phyloP scores from a whole-genome alignment of 352 stramenopile genomes.

The Pythium dissimile region DNA sequence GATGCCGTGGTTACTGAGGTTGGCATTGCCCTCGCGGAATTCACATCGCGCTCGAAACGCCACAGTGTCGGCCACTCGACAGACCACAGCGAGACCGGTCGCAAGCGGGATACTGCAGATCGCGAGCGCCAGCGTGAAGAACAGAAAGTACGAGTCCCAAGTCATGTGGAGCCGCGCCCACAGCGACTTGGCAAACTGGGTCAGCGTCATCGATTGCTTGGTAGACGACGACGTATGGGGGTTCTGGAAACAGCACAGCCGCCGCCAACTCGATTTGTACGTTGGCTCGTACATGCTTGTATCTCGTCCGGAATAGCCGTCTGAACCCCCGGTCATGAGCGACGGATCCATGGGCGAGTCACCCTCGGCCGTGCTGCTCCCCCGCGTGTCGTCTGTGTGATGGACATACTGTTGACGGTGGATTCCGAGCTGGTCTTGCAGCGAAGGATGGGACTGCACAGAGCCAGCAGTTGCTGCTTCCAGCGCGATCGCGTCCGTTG shows the following conservation, averaged over 20 bases:
- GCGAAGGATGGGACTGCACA: conserved; percentile 4
- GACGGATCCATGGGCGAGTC: conserved; percentile 4
- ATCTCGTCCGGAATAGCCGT: conserved; percentile 9
- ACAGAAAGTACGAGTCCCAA: conserved; percentile 74
- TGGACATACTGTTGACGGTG: conserved; percentile 16
- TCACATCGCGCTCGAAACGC: conserved; percentile 44
- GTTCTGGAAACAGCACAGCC: conserved; percentile 7
- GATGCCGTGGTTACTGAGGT: conserved; percentile 18
- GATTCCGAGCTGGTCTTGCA: conserved; percentile 11
- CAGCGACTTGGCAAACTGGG: conserved; percentile 32
- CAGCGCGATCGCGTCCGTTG: conserved; percentile 11
- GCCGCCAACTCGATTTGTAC: not conserved
- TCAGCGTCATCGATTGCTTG: conserved; percentile 12
- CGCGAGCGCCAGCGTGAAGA: conserved; percentile 46
- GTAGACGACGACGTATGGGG: not conserved
- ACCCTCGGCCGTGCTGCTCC: not conserved
- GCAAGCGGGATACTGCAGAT: conserved; percentile 47
- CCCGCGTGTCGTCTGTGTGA: conserved; percentile 12
- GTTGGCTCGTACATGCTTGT: conserved; percentile 5
- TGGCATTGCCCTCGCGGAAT: conserved; percentile 25
- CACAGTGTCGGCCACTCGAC: conserved; percentile 29
- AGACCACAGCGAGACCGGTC: conserved; percentile 28
- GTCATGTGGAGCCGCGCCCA: conserved; percentile 58
- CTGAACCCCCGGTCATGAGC: conserved; percentile 4
- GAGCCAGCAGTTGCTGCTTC: not conserved